These are phyloP conservation scores for Kwoniella dendrophila DNA, from an alignment of 768 basidiomycete genomes.

Conservation along the genomic window DNA sequence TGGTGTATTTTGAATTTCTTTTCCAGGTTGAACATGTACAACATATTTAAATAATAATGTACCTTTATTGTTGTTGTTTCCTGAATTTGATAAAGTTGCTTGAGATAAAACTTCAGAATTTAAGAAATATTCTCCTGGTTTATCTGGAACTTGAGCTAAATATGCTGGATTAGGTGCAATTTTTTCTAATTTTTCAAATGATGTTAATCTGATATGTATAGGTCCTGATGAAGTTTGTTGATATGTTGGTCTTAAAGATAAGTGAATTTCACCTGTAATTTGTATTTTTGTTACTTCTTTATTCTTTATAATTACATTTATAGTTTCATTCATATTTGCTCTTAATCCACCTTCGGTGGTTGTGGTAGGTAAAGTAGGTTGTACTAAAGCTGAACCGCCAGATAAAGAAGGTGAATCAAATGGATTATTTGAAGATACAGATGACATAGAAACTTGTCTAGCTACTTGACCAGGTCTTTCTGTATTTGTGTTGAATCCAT, in stretches of 20 bases:
- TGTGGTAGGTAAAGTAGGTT: constrained; percentile 26
- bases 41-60: constrained; percentile 58
- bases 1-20: constrained; percentile 44
- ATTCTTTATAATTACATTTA: constrained; percentile 55
- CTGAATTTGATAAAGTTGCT: constrained; percentile 25
- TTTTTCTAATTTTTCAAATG: constrained; percentile 57
- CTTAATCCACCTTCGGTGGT: constrained; percentile 51
- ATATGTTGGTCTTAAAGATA: constrained; percentile 30
- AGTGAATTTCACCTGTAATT: constrained; percentile 57
- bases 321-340: constrained; percentile 56
- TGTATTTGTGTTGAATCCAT: background rate
- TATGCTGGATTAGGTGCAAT: constrained; percentile 58
- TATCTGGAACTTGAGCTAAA: constrained; percentile 50
- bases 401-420: constrained; percentile 49
- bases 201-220: constrained; percentile 53
- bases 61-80: constrained; percentile 25
- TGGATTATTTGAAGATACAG: constrained; percentile 46
- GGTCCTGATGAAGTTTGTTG: constrained; percentile 29
- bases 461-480: constrained; percentile 15
- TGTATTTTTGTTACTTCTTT: constrained; percentile 54
- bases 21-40: constrained; percentile 51
- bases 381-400: constrained; percentile 10
- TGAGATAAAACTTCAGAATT: constrained; percentile 48
- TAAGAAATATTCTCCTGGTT: constrained; percentile 55
- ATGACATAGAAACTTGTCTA: constrained; percentile 38